These are phyloP conservation scores for Cinchona pubescens DNA, from an alignment of 257 asterid species.

Conservation along the genomic window DNA sequence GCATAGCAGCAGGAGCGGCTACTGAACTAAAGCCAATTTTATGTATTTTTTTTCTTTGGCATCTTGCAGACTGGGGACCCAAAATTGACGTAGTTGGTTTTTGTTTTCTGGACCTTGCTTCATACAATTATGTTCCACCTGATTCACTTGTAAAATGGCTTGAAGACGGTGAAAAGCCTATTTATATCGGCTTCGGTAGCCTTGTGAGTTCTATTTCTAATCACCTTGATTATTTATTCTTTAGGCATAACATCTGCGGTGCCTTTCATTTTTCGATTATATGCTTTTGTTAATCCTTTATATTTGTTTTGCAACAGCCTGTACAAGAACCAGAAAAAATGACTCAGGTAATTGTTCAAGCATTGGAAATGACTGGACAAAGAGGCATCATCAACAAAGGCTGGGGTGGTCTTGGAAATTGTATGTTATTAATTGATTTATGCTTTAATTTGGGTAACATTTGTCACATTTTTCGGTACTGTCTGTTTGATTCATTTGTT, in stretches of 20 bases:
- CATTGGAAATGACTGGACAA: constrained; percentile 72
- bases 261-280: too few relatives aligned
- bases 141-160: constrained; percentile 76
- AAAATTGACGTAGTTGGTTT: constrained; percentile 87
- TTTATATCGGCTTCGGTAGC: constrained; percentile 93
- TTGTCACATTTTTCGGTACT: not conserved
- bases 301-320: constrained; percentile 48
- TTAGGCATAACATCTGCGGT: not conserved
- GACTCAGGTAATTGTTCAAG: constrained; percentile 72
- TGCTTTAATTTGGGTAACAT: not conserved
- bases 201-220: constrained; percentile 56
- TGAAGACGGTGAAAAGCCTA: constrained; percentile 63
- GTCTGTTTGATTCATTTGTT: not conserved
- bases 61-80: constrained; percentile 90
- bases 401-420: constrained; percentile 90
- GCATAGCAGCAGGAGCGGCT: not conserved
- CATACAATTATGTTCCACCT: constrained; percentile 74
- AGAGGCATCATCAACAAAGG: constrained; percentile 95
- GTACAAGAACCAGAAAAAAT: constrained; percentile 83
- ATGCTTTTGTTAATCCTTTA: constrained; percentile 8
- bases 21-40: not conserved
- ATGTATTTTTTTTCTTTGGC: constrained; percentile 7
- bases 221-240: constrained; percentile 1
- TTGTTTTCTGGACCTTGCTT: constrained; percentile 91
- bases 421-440: constrained; percentile 38